Conservation (phyloP, 805 yeast genomes). For the Nakazawaea laoshanensis region DNA sequence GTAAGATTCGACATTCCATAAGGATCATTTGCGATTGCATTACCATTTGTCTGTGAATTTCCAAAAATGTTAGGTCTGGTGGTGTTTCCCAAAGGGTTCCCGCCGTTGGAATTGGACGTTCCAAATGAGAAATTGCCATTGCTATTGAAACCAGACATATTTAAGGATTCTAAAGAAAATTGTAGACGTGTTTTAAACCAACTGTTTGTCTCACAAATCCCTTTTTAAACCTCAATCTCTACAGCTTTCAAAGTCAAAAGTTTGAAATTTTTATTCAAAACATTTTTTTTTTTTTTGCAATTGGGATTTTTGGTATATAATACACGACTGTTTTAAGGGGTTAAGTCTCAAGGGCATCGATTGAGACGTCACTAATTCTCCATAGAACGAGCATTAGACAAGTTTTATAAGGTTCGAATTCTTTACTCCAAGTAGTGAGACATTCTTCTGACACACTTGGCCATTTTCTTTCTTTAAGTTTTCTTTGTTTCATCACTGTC, state of each 20-base stretch:
- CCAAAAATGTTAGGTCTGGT: neutral
- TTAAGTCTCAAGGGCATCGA: slow-evolving; percentile 32
- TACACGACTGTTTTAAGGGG: no score
- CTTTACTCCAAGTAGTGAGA: slow-evolving; percentile 44
- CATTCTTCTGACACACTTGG: slow-evolving; percentile 53
- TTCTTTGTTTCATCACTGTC: slow-evolving; percentile 25
- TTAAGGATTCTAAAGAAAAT: neutral
- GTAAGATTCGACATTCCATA: slow-evolving; percentile 24
- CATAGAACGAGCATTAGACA: slow-evolving; percentile 66
- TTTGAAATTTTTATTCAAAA: no score
- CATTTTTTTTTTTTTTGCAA: no score
- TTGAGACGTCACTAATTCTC: slow-evolving; percentile 55
- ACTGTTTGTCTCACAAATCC: no score
- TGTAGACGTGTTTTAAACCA: no score
- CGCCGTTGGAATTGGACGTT: neutral
- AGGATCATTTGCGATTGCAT: slow-evolving; percentile 15
- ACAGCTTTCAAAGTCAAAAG: no score
- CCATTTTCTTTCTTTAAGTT: slow-evolving; percentile 53
- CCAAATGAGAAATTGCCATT: slow-evolving; percentile 12
- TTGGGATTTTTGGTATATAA: no score
- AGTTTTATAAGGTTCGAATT: slow-evolving; percentile 58
- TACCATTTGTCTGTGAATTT: slow-evolving; percentile 2
- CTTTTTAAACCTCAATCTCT: no score
- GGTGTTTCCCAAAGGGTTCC: neutral
- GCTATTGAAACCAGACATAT: no score